Base-by-base conservation (phyloP, 2,329 filamentous ascomycete genomes). In the Neobulgaria alba region DNA sequence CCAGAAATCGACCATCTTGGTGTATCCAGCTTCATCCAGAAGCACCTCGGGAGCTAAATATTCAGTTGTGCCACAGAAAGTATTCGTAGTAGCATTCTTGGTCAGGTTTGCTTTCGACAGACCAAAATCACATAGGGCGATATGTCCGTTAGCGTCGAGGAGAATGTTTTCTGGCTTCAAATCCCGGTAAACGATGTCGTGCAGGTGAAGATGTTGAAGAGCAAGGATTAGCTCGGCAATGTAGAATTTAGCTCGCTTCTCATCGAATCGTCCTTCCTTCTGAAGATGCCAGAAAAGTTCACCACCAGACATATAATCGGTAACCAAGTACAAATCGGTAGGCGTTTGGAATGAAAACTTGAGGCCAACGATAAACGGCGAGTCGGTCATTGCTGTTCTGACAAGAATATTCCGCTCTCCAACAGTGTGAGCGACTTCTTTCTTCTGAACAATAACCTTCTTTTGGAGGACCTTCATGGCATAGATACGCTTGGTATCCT, bases 1-100 rank as follows among this genome's bases (percentile, higher is more conserved):
- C 92, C 92, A 98, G 63, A 96, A 98, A 62, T 98, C 92, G 5
- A 98, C 92, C 92, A 98, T 96, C 68, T 96, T 96, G 40, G 92
- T 96, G 64, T 98, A 98, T 23, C 92, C 92, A 57, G 88, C 85
- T 67, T 98, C 92, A 54, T 98, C 92, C 33, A 98, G 68, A 10
- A 98, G 72, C 2, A 96, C 92, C 60, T 98, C 92, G 0, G 92
- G 92, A 0, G 92, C 92, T 15, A 98, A 74, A 59, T 98, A 98
- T 62, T 98, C 92, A 0, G 92, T 98, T 1, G 92, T 98, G 47
- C 92, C 92, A 61, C 92, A 98, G 64, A 98, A 98, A 0, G 92
- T 98, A 65, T 96, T 98, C 38, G 92, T 98, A 0, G 92, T 98
- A 50, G 93, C 89, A 59, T 96, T 93, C 65, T 95, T 90, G 5